phyloP scores from a whole-genome alignment of 2,329 filamentous ascomycete species.

The Aspergillus sp. region DNA sequence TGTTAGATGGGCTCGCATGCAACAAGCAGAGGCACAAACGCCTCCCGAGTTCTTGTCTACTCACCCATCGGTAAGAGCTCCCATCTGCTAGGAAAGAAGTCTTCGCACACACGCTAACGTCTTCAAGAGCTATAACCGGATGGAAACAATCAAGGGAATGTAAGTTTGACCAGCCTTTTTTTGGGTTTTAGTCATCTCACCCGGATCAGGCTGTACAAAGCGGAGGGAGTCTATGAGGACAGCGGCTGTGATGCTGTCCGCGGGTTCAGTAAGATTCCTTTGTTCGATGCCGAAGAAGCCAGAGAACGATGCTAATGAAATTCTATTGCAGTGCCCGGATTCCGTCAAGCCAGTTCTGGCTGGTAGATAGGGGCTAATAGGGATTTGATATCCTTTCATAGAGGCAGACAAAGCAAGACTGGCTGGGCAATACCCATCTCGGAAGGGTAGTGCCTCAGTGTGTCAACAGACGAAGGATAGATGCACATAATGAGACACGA shows the following conservation, averaged over 20 bases:
- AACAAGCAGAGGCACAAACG: constrained; percentile 41
- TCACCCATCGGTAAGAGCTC: constrained; percentile 50
- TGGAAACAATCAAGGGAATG: constrained; percentile 55
- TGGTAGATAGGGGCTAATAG: too few species aligned
- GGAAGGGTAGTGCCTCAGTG: too few species aligned
- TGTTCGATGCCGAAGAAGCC: neutral
- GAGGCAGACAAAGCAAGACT: too few species aligned
- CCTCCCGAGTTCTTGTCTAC: constrained; percentile 59
- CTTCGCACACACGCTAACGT: constrained; percentile 7
- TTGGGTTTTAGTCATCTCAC: constrained; percentile 11
- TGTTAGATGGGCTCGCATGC: constrained; percentile 50
- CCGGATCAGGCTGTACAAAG: constrained; percentile 36
- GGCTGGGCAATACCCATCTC: too few species aligned
- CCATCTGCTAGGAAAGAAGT: neutral
- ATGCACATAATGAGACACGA: too few species aligned
- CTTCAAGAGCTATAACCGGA: constrained; percentile 50
- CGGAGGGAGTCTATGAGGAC: constrained; percentile 36
- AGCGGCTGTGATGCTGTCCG: constrained; percentile 35
- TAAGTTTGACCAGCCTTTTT: constrained; percentile 16
- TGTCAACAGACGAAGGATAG: too few species aligned
- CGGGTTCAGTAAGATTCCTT: constrained; percentile 25
- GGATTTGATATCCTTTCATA: too few species aligned
- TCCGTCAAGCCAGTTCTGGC: constrained; percentile 14
- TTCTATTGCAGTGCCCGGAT: constrained; percentile 17
- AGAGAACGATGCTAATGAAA: constrained; percentile 1